Percentiles rank a stretch among this genome's conserved stretches.
Conservation (phyloP, 768 basidiomycete genomes). For the Termitomyces sp. region DNA sequence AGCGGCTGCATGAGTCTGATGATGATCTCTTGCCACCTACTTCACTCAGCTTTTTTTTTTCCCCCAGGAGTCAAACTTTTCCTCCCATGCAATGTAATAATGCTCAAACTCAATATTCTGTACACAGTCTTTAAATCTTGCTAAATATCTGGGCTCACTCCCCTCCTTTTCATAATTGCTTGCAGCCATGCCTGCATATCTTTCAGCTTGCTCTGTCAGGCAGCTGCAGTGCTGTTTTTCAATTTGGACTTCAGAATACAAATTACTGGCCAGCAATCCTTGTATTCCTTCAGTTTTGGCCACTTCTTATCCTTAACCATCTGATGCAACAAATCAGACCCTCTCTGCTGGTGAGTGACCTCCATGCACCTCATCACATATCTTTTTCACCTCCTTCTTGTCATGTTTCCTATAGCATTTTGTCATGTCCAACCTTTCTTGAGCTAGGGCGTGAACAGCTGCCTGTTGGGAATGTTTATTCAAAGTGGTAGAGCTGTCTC, state of each 20-base stretch:
- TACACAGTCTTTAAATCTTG: no score
- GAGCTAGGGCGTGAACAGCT: neutral
- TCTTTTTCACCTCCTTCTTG: neutral
- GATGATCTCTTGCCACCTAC: no score
- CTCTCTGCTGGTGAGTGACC: no score
- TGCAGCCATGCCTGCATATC: neutral
- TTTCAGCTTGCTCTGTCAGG: neutral
- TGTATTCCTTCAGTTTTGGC: neutral
- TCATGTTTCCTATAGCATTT: conserved; percentile 6
- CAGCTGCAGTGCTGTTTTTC: neutral
- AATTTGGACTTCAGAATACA: neutral
- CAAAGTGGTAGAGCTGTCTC: neutral
- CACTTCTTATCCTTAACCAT: no score
- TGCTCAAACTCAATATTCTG: no score
- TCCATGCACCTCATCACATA: no score
- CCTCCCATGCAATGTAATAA: no score
- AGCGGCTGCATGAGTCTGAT: no score
- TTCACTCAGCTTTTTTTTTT: no score
- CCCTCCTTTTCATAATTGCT: neutral
- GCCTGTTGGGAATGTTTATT: neutral
- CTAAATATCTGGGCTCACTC: neutral
- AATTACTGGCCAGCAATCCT: neutral
- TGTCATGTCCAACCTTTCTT: conserved; percentile 1
- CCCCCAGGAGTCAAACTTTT: no score
- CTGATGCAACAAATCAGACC: no score